Conservation (phyloP, 2,329 filamentous ascomycete genomes). For the Didymella lethalis region DNA sequence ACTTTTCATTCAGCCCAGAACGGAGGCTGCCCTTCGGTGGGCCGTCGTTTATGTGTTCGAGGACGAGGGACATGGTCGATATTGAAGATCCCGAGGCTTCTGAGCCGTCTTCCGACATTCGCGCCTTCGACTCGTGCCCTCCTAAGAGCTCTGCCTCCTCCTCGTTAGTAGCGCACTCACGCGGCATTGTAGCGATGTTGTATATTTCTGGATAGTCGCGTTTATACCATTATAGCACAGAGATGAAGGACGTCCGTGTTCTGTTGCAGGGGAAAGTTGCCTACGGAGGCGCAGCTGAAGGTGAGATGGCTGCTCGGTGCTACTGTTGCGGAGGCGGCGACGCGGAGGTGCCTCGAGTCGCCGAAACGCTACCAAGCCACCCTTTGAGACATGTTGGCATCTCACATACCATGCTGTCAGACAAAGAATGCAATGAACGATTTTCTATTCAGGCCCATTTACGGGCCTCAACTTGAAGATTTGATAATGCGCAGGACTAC, state of each 20-base stretch:
- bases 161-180: conserved; percentile 46
- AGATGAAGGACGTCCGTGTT: not conserved
- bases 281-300: conserved; percentile 1
- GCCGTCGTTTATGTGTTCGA: conserved; percentile 75
- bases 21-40: conserved; percentile 46
- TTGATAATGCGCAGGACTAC: conserved; percentile 18
- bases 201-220: not conserved
- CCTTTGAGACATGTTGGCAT: conserved; percentile 32
- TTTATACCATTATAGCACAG: conserved; percentile 28
- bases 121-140: conserved; percentile 40
- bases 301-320: conserved; percentile 12
- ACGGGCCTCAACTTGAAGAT: conserved; percentile 19
- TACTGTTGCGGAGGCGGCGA: conserved; percentile 33
- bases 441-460: conserved; percentile 40
- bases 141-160: conserved; percentile 58
- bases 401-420: conserved; percentile 20
- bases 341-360: conserved; percentile 39
- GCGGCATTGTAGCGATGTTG: conserved; percentile 41
- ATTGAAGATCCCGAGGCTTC: conserved; percentile 73
- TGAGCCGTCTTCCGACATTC: conserved; percentile 47
- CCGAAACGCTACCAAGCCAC: conserved; percentile 43
- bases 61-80: conserved; percentile 84
- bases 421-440: conserved; percentile 35
- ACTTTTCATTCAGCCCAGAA: conserved; percentile 45
- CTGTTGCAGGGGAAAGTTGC: not conserved